Conservation (phyloP, 768 basidiomycete species). For the Leucosporidium scottii region DNA sequence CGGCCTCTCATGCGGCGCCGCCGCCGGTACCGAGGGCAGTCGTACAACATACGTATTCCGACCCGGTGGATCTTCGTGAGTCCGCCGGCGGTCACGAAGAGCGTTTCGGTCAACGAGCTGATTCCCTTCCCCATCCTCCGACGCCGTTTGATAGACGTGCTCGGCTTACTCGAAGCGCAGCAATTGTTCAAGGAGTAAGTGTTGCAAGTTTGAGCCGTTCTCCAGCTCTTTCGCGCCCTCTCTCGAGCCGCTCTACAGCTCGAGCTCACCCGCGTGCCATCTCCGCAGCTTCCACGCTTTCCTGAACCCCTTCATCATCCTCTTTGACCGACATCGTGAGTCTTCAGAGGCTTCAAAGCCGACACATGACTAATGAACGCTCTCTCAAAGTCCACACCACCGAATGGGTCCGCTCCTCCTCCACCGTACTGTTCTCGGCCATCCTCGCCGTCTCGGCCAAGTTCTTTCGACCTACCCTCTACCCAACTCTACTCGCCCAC, state of each 20-base stretch:
- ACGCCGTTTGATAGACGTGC: no score
- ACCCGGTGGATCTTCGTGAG: no score
- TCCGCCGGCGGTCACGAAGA: no score
- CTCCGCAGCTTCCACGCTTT: conserved; percentile 9
- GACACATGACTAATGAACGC: not conserved
- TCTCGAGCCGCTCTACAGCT: conserved; percentile 45
- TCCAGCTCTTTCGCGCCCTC: not conserved
- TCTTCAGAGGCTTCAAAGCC: not conserved
- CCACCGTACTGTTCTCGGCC: conserved; percentile 17
- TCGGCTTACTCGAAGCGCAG: no score
- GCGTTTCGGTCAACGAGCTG: no score
- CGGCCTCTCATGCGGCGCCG: no score
- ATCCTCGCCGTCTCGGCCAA: conserved; percentile 14
- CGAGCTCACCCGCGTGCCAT: not conserved
- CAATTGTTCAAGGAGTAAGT: no score
- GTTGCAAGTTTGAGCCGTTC: no score
- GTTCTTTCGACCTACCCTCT: conserved; percentile 15
- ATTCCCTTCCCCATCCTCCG: no score
- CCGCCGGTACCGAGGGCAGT: no score
- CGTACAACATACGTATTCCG: no score
- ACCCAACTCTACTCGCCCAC: conserved; percentile 3
- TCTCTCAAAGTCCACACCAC: conserved; percentile 3
- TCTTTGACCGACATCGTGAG: conserved; percentile 11
- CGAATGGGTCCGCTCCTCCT: conserved; percentile 6
- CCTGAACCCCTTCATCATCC: conserved; percentile 15